Evolutionary conservation across 192 early-diverging fungal genomes (phyloP), one percentile per base, ranked within the genome.

Genomic region (Hyaloraphidium curvatum): DNA sequence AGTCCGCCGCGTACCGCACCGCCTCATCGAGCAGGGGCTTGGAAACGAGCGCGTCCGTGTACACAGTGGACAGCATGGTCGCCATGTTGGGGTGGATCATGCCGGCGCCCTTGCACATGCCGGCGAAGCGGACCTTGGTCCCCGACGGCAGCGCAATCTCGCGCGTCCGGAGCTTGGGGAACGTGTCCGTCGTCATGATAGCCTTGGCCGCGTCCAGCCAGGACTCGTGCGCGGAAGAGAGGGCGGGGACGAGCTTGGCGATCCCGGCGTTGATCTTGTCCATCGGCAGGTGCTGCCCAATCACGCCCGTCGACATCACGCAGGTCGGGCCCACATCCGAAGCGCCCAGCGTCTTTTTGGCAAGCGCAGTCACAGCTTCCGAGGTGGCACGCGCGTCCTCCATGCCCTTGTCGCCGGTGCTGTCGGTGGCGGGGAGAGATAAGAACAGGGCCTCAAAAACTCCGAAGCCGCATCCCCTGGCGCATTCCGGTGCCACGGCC

Each of bases 101-200:
- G 7, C 93, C 93, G 2, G 93, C 93, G 30, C 93, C 93, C 69
- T 97, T 97, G 19, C 80, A 79, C 65, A 91, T 90, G 16, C 93
- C 93, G 0, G 91, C 89, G 74, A 97, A 80, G n/a, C 78, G 63
- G 53, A 81, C 88, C 3, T 58, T 53, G 9, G 59, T 53, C 14
- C 69, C 73, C 17, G 61, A 31, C 9, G 78, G 66, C 26, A 80
- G 50, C 2, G 43, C 54, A 55, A 70, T 73, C 31, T 70, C 55
- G 29, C 69, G 64, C 26, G 81, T 83, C n/a, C 73, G 59, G 33
- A 94, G 66, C 59, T 97, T 97, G 14, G 93, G 89, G 58, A 97
- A 94, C 3, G 91, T 94, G 60, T 97, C 93, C 0, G 93, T 97
- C 0, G 93, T 97, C 93, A 97, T 97, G 59, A 87, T 83, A 0